Evolutionary conservation across 495 filamentous ascomycete species (phyloP).

Genomic region (Beverwykella pulmonaria): DNA sequence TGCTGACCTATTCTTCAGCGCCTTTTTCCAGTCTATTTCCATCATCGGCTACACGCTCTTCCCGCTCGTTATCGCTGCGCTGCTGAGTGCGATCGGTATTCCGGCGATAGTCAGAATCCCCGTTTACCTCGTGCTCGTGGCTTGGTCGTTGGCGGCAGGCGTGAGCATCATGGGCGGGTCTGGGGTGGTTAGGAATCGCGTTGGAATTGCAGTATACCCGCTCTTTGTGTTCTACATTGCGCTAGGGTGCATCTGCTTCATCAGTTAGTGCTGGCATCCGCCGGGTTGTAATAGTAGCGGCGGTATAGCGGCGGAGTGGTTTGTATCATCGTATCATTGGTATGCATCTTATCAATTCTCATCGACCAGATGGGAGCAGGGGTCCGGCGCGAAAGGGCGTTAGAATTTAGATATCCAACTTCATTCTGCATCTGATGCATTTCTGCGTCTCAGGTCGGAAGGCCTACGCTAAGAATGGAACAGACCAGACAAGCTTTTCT

Average conservation of each 20-base stretch:
- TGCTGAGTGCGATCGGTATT: conserved; percentile 80
- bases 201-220: conserved; percentile 93
- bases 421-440: background rate
- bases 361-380: background rate
- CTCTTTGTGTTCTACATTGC: conserved; percentile 95
- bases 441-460: background rate
- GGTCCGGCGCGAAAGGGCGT: background rate
- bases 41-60: conserved; percentile 99
- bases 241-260: conserved; percentile 92
- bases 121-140: conserved; percentile 81
- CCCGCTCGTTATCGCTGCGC: conserved; percentile 90
- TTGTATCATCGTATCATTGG: too few species aligned
- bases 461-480: background rate
- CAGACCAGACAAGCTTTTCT: background rate
- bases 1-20: conserved; percentile 55
- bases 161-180: conserved; percentile 95
- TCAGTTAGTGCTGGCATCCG: conserved; percentile 62
- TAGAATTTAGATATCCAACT: background rate
- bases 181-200: conserved; percentile 90
- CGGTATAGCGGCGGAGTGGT: background rate
- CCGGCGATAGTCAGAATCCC: conserved; percentile 80
- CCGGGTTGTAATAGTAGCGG: conserved; percentile 21
- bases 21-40: conserved; percentile 94
- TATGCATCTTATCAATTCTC: background rate
- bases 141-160: conserved; percentile 91